Evolutionary conservation across 2,329 filamentous ascomycete species (phyloP).

Genomic region (Eutypa lata): DNA sequence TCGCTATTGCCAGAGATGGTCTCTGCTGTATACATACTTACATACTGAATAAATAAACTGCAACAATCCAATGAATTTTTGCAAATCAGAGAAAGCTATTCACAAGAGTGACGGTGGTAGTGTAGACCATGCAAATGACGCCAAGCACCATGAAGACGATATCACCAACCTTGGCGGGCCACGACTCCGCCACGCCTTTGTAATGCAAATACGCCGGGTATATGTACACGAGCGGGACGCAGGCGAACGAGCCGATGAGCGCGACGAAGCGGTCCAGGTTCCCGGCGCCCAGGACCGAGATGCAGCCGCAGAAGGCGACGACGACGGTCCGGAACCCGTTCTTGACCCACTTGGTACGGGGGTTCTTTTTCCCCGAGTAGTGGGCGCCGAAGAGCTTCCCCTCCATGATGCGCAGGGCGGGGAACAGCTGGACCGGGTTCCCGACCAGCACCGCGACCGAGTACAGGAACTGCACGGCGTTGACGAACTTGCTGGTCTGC

Average conservation of each 20-base stretch:
- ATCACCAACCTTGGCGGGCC: slow-evolving; percentile 55
- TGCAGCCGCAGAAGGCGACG: slow-evolving; percentile 55
- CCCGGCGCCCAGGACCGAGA: slow-evolving; percentile 62
- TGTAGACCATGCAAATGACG: slow-evolving; percentile 66
- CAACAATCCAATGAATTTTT: too few species aligned
- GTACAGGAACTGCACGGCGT: slow-evolving; percentile 73
- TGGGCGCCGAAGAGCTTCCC: slow-evolving; percentile 63
- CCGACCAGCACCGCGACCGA: slow-evolving; percentile 70
- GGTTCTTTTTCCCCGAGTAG: slow-evolving; percentile 60
- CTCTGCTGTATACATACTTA: too few species aligned
- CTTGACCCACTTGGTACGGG: slow-evolving; percentile 72
- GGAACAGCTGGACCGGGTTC: slow-evolving; percentile 72
- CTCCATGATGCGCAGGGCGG: slow-evolving; percentile 69
- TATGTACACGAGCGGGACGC: slow-evolving; percentile 73
- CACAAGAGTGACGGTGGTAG: slow-evolving; percentile 59
- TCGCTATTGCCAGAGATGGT: too few species aligned
- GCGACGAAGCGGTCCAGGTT: slow-evolving; percentile 74
- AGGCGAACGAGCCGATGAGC: slow-evolving; percentile 70
- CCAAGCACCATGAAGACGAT: slow-evolving; percentile 62
- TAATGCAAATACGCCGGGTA: slow-evolving; percentile 72
- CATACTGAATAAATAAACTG: too few species aligned
- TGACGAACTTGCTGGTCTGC: slow-evolving; percentile 68
- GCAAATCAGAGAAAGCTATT: slow-evolving; percentile 37
- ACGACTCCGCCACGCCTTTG: slow-evolving; percentile 60
- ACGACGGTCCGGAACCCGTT: slow-evolving; percentile 60